phyloP scores from a whole-genome alignment of 225 moss, liverwort and hornwort species.

The Lunularia cruciata region DNA sequence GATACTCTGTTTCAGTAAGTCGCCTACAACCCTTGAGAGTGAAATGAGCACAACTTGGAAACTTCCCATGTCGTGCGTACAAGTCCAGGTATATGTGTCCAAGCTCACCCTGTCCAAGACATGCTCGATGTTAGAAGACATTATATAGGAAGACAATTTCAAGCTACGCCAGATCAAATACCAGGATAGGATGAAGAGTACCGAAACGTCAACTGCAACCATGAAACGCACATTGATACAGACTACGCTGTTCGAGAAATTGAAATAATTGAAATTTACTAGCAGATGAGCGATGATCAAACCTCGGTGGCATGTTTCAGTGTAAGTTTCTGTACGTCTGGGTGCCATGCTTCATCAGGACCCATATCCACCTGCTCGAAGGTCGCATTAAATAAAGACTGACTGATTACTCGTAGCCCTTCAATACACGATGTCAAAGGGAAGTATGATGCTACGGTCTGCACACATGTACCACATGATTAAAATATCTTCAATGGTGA shows the following conservation, averaged over 20 bases:
- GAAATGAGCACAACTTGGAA: conserved; percentile 98
- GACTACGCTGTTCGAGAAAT: neutral
- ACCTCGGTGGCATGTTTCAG: conserved; percentile 52
- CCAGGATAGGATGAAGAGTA: no score
- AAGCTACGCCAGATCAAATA: no score
- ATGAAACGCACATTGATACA: neutral
- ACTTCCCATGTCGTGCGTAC: conserved; percentile 88
- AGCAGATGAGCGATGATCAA: neutral
- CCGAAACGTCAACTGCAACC: neutral
- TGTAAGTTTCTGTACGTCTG: conserved; percentile 75
- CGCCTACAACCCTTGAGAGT: conserved; percentile 88
- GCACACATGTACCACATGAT: conserved; percentile 25
- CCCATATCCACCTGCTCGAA: conserved; percentile 81
- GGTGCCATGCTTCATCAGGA: conserved; percentile 95
- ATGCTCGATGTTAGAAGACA: no score
- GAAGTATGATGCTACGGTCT: conserved; percentile 96
- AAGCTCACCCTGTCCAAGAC: conserved; percentile 63
- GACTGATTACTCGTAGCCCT: conserved; percentile 77
- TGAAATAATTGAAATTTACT: neutral
- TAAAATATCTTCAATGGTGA: no score
- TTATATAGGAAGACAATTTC: no score
- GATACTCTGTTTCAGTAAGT: conserved; percentile 74
- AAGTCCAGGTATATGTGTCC: conserved; percentile 95
- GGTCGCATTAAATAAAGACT: conserved; percentile 82
- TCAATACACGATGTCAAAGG: conserved; percentile 89